Percentiles rank a stretch among this genome's conserved stretches.
Conservation (phyloP, 2,329 filamentous ascomycete species). For the Metarhizium robertsii region DNA sequence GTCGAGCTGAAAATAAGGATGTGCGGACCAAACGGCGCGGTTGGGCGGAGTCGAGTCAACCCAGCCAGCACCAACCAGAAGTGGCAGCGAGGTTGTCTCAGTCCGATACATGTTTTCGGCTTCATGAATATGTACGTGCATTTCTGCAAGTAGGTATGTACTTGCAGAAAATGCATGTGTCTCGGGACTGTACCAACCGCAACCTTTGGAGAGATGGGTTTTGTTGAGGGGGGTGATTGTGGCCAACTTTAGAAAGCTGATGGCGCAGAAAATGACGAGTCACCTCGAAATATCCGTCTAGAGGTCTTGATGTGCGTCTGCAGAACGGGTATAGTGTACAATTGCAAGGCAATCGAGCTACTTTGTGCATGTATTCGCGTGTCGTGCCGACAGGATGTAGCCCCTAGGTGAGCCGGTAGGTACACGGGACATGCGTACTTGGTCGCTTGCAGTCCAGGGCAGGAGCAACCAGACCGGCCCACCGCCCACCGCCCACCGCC, state of each 20-base stretch:
- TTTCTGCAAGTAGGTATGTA: not conserved
- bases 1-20: not conserved
- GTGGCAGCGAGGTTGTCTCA: not conserved
- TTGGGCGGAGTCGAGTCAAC: too few species aligned
- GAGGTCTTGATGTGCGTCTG: not conserved
- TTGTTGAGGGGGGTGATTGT: not conserved
- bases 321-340: not conserved
- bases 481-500: too few species aligned
- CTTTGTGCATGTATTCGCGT: too few species aligned
- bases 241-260: not conserved
- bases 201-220: too few species aligned
- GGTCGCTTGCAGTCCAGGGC: not conserved
- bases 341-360: not conserved
- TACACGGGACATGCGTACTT: too few species aligned
- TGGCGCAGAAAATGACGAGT: not conserved
- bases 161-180: not conserved
- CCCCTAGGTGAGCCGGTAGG: too few species aligned
- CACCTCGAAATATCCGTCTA: not conserved
- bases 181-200: not conserved
- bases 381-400: too few species aligned
- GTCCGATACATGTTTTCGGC: not conserved
- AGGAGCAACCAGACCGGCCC: not conserved
- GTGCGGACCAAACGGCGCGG: too few species aligned
- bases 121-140: not conserved
- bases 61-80: too few species aligned